Conservation (phyloP, 257 asterid genomes). For the Solanum tacnaense region DNA sequence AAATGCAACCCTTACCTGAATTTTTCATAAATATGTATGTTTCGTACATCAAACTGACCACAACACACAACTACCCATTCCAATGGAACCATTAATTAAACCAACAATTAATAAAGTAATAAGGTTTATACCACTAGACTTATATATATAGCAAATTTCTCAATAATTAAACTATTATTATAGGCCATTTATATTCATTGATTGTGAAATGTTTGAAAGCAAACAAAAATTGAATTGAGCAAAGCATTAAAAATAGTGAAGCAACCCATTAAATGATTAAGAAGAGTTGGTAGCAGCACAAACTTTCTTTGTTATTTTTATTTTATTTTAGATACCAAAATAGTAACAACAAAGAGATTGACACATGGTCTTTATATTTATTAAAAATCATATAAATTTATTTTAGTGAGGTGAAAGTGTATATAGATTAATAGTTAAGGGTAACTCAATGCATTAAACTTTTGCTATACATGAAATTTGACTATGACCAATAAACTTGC, state of each 20-base stretch:
- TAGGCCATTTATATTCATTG: background rate
- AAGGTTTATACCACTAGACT: background rate
- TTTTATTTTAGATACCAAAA: background rate
- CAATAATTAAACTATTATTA: background rate
- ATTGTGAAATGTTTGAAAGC: background rate
- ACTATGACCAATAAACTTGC: too few relatives aligned
- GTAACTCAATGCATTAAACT: too few relatives aligned
- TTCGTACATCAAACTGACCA: background rate
- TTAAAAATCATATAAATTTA: too few relatives aligned
- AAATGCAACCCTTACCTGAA: rapidly evolving
- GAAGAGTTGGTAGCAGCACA: background rate
- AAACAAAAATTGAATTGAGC: background rate
- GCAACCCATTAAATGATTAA: background rate
- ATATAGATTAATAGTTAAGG: too few relatives aligned
- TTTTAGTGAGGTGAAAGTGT: too few relatives aligned
- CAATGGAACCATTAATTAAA: background rate
- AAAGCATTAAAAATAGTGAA: background rate
- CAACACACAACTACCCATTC: background rate
- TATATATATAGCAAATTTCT: background rate
- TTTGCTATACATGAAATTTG: too few relatives aligned
- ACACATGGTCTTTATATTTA: background rate
- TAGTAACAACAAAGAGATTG: background rate
- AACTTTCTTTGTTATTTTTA: background rate
- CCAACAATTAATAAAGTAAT: background rate
- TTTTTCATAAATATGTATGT: background rate